Base-by-base conservation (phyloP, 164 flowering plant genomes). In the Liquidambar formosana region DNA sequence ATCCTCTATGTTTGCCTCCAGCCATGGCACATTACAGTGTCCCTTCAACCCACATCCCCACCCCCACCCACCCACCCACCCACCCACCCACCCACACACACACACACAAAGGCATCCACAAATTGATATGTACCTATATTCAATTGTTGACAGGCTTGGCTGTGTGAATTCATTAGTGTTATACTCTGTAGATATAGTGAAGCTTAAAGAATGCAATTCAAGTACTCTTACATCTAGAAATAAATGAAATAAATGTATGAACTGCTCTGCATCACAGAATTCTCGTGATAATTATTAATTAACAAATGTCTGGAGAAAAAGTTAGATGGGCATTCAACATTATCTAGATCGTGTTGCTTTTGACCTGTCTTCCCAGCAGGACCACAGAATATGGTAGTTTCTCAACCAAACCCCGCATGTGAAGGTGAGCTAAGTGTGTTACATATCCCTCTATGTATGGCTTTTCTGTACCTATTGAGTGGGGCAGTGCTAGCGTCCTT, bases 221-320 rank as follows among this genome's bases (percentile, higher is more conserved):
- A 33, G 41, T 6, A 33, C 41, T 33, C 4, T 33, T 33, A 33
- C 41, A 33, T 33, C 6, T 61, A 38, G 46, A 41, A 38, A 19
- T 61, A 41, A 57, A 57, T 57, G 63, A 41, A 61, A 41, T 16
- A 61, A 33, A 33, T 61, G 23, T 18, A 38, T 41, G 46, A 61
- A 41, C 23, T 27, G 47, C 47, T n/a, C 21, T 18, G 46, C 5
- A 10, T 5, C 63, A 38, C 63, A 19, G 47, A 16, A 38, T 10
- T 33, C 63, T 41, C 47, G 63, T 61, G 46, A 59, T 25, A 9
- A n/a, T 28, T 33, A 15, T 21, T 12, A 47, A 47, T 18, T 8
- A 12, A 18, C 10, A 8, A 4, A 16, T 8, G 43, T 59, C 45
- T 28, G 5, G 18, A 21, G 18, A 18, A 27, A n/a, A 18, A 44